A percentile compares a stretch with the other conserved stretches of the same genome.
These are phyloP conservation scores for Coniferiporia sulphurascens DNA, from an alignment of 1,284 basidiomycete genomes.

Conservation along the genomic window DNA sequence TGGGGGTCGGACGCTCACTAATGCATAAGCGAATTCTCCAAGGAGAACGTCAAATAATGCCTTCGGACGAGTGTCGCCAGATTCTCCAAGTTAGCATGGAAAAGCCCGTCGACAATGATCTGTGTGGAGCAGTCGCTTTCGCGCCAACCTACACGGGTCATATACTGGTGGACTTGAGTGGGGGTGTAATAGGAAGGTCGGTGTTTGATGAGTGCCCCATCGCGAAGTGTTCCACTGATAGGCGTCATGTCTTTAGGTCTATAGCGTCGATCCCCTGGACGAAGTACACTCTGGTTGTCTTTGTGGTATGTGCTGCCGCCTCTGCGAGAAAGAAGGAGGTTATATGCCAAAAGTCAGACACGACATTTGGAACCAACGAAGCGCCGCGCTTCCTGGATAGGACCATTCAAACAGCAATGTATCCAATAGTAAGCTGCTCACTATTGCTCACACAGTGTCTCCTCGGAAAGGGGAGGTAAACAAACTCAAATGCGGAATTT, in stretches of 20 bases:
- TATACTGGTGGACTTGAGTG: conserved; percentile 5
- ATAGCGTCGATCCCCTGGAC: no score
- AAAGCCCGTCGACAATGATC: conserved; percentile 2
- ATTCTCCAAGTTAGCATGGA: conserved; percentile 15
- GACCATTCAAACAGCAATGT: no score
- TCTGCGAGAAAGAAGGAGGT: no score
- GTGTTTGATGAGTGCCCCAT: conserved; percentile 6
- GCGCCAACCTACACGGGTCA: conserved; percentile 2
- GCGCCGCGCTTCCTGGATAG: no score
- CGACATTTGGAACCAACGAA: no score
- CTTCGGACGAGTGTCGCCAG: conserved; percentile 13
- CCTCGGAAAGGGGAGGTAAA: no score
- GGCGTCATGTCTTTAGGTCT: background rate
- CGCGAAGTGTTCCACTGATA: conserved; percentile 1
- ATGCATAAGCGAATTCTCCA: conserved; percentile 20
- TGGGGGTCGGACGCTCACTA: conserved; percentile 15
- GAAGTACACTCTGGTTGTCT: no score
- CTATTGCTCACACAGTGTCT: no score
- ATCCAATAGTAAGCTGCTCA: no score
- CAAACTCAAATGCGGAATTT: no score
- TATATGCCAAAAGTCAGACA: no score
- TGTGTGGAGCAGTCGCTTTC: background rate
- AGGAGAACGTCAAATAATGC: conserved; percentile 18
- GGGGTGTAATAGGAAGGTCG: conserved; percentile 7
- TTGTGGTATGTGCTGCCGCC: no score